phyloP scores from a whole-genome alignment of 1,284 basidiomycete species.

The Salmacisia buchloeana region DNA sequence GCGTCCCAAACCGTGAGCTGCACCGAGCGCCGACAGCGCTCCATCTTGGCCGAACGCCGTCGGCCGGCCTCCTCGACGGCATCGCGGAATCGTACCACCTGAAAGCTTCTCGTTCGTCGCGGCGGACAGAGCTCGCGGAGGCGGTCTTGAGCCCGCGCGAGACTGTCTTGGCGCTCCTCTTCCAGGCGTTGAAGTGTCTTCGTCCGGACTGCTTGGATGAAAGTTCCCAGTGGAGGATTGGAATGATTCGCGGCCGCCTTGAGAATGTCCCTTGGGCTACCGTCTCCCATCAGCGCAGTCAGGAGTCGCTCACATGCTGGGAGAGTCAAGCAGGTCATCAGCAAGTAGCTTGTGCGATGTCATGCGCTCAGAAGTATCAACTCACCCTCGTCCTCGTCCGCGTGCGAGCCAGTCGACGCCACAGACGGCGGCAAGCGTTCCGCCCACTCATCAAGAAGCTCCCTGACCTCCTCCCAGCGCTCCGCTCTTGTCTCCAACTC shows the following conservation, averaged over 20 bases:
- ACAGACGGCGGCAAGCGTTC: too few species aligned
- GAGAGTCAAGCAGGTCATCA: too few species aligned
- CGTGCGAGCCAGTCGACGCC: slow-evolving; percentile 9
- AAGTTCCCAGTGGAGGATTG: not conserved
- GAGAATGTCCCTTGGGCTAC: slow-evolving; percentile 17
- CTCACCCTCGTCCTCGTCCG: slow-evolving; percentile 12
- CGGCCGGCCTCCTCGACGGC: slow-evolving; percentile 51
- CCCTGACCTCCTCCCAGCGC: slow-evolving; percentile 12
- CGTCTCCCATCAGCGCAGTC: slow-evolving; percentile 15
- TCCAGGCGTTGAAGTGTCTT: slow-evolving; percentile 12
- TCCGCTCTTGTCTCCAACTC: slow-evolving; percentile 18
- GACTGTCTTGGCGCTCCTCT: slow-evolving; percentile 9
- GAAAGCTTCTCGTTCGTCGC: slow-evolving; percentile 72
- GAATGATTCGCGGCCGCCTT: slow-evolving; percentile 12
- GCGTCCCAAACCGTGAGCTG: slow-evolving; percentile 36
- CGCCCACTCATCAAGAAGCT: slow-evolving; percentile 6
- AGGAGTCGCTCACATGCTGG: slow-evolving; percentile 16
- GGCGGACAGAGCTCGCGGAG: slow-evolving; percentile 66
- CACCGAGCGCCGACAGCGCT: slow-evolving; percentile 18
- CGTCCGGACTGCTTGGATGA: slow-evolving; percentile 7
- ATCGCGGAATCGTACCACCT: slow-evolving; percentile 71
- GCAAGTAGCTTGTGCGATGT: too few species aligned
- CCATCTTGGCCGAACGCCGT: slow-evolving; percentile 17
- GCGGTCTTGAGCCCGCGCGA: slow-evolving; percentile 6
- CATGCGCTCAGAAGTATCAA: too few species aligned